Conservation (phyloP, 2,329 filamentous ascomycete genomes). For the Diaporthe ilicicola region DNA sequence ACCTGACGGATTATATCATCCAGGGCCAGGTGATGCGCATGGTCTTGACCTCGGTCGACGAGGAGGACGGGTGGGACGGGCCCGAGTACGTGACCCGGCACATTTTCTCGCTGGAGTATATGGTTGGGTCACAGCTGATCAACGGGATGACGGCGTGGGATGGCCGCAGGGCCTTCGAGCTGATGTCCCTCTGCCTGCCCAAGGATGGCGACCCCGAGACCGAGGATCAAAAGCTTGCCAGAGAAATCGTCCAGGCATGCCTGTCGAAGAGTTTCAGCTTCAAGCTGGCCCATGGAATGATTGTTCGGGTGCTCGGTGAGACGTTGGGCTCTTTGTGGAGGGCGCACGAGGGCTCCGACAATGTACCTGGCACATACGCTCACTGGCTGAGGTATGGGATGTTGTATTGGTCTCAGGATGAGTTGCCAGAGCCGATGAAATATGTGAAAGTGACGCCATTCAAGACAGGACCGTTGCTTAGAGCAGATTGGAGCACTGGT, state of each 20-base stretch:
- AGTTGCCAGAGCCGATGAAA: slow-evolving; percentile 46
- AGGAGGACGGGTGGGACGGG: slow-evolving; percentile 61
- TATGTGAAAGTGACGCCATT: slow-evolving; percentile 47
- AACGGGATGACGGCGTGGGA: slow-evolving; percentile 62
- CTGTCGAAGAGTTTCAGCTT: slow-evolving; percentile 61
- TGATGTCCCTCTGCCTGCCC: slow-evolving; percentile 55
- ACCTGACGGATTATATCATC: slow-evolving; percentile 65
- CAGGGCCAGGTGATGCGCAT: slow-evolving; percentile 62
- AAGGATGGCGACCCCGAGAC: slow-evolving; percentile 49
- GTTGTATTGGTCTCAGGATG: slow-evolving; percentile 54
- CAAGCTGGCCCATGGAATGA: slow-evolving; percentile 64
- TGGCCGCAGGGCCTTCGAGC: slow-evolving; percentile 56
- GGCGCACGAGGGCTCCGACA: slow-evolving; percentile 56
- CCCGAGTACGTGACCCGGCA: slow-evolving; percentile 58
- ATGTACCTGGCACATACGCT: slow-evolving; percentile 60
- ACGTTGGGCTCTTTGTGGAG: slow-evolving; percentile 64
- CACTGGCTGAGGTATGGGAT: slow-evolving; percentile 62
- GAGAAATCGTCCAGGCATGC: slow-evolving; percentile 60
- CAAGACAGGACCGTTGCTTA: slow-evolving; percentile 45
- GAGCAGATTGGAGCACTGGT: neutral
- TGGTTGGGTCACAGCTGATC: slow-evolving; percentile 60
- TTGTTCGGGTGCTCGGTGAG: slow-evolving; percentile 55
- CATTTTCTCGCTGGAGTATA: slow-evolving; percentile 59
- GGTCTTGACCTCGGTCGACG: slow-evolving; percentile 61
- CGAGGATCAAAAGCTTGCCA: slow-evolving; percentile 55